phyloP scores from a whole-genome alignment of 1,284 basidiomycete species.

The Leccinum fuscescens region DNA sequence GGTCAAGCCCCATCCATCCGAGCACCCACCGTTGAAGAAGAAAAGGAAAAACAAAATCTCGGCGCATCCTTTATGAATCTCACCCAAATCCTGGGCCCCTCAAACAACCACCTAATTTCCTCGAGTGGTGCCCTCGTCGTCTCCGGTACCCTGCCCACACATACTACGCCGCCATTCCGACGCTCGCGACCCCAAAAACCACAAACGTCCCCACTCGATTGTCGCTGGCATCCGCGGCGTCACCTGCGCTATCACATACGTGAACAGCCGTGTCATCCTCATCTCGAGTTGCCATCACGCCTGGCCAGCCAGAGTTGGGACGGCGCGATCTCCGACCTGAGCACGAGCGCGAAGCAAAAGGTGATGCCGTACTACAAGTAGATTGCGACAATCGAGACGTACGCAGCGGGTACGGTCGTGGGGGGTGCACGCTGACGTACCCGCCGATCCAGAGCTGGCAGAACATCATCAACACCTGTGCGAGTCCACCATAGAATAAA shows the following conservation, averaged over 20 bases:
- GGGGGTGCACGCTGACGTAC: conserved; percentile 8
- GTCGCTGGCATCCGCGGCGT: conserved; percentile 49
- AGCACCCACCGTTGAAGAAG: conserved; percentile 33
- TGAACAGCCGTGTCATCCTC: conserved; percentile 45
- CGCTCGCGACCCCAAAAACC: conserved; percentile 45
- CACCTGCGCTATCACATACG: conserved; percentile 47
- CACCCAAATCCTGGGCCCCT: conserved; percentile 37
- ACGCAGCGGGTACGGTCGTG: conserved; percentile 39
- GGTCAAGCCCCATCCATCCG: conserved; percentile 17
- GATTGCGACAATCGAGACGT: conserved; percentile 47
- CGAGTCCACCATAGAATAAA: conserved; percentile 44
- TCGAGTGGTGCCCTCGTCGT: conserved; percentile 48
- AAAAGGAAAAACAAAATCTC: conserved; percentile 20
- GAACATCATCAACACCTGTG: conserved; percentile 45
- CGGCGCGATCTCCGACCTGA: conserved; percentile 46
- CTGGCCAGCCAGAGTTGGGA: conserved; percentile 45
- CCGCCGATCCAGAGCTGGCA: conserved; percentile 14
- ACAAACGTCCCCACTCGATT: conserved; percentile 50
- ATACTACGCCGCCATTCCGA: conserved; percentile 42
- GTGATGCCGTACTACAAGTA: conserved; percentile 48
- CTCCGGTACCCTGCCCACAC: conserved; percentile 46
- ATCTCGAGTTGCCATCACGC: conserved; percentile 40
- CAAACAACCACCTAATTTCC: conserved; percentile 47
- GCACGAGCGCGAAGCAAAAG: conserved; percentile 45
- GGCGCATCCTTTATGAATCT: conserved; percentile 46